These are phyloP conservation scores for Pleurotus djamor DNA, from an alignment of 768 basidiomycete species.

Conservation along the genomic window DNA sequence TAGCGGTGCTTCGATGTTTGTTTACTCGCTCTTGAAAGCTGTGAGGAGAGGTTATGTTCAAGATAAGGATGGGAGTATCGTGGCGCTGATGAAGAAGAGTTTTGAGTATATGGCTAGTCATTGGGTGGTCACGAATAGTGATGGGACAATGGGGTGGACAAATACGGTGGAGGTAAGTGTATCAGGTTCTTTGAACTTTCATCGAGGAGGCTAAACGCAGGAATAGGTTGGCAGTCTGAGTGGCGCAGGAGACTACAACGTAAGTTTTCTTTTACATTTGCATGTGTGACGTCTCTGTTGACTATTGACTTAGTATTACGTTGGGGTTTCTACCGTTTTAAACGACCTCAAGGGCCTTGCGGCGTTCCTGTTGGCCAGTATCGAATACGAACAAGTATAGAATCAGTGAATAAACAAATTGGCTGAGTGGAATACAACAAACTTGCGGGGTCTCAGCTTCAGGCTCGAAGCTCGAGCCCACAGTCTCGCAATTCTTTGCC, in stretches of 20 bases:
- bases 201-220: neutral
- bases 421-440: too few species aligned
- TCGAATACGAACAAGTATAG: slow-evolving; percentile 32
- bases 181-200: too few species aligned
- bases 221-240: slow-evolving; percentile 38
- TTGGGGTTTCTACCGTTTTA: slow-evolving; percentile 31
- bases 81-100: slow-evolving; percentile 33
- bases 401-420: neutral
- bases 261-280: too few species aligned
- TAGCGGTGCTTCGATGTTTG: slow-evolving; percentile 43
- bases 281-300: too few species aligned
- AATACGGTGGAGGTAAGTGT: slow-evolving; percentile 40
- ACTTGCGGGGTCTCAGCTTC: too few species aligned
- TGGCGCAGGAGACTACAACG: slow-evolving; percentile 33
- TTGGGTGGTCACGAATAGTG: slow-evolving; percentile 36
- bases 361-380: slow-evolving; percentile 43
- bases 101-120: slow-evolving; percentile 37
- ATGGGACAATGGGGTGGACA: slow-evolving; percentile 44
- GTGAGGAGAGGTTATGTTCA: slow-evolving; percentile 38
- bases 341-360: slow-evolving; percentile 48
- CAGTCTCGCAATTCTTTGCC: too few species aligned
- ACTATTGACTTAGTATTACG: slow-evolving; percentile 34
- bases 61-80: slow-evolving; percentile 35
- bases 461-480: too few species aligned
- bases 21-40: slow-evolving; percentile 42